A percentile compares a stretch with the other conserved stretches of the same genome.
phyloP scores from a whole-genome alignment of 805 yeast species.

The Pichia manshurica region DNA sequence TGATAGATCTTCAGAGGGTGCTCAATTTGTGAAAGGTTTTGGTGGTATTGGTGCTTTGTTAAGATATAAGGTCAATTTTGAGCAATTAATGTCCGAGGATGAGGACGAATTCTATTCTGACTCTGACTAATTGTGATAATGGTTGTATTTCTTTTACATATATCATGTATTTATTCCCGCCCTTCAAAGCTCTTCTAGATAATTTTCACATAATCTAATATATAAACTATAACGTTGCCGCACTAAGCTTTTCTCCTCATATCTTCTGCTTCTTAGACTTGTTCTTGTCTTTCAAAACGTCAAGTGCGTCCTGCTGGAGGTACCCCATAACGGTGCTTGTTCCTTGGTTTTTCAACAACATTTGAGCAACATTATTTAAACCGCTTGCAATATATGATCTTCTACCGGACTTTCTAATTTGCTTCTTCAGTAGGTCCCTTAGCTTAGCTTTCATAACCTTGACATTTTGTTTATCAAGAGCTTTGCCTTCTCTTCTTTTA shows the following conservation, averaged over 20 bases:
- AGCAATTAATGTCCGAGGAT: slow-evolving; percentile 82
- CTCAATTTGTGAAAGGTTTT: slow-evolving; percentile 94
- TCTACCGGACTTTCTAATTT: slow-evolving; percentile 59
- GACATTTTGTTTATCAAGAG: slow-evolving; percentile 46
- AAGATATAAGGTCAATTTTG: slow-evolving; percentile 96
- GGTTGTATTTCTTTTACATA: slow-evolving; percentile 1
- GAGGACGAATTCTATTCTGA: slow-evolving; percentile 69
- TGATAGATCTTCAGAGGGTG: slow-evolving; percentile 96
- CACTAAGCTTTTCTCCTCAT: neutral
- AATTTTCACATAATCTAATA: neutral
- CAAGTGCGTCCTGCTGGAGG: slow-evolving; percentile 60
- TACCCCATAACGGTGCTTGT: slow-evolving; percentile 73
- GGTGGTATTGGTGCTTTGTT: slow-evolving; percentile 98
- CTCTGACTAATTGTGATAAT: slow-evolving; percentile 35
- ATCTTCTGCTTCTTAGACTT: slow-evolving; percentile 13
- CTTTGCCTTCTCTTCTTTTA: slow-evolving; percentile 46
- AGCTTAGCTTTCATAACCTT: slow-evolving; percentile 46
- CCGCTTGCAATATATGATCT: slow-evolving; percentile 79
- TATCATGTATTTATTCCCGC: slow-evolving; percentile 5
- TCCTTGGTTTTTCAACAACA: slow-evolving; percentile 51
- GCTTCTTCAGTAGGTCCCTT: slow-evolving; percentile 42
- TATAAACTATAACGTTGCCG: too few relatives aligned
- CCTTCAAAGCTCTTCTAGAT: slow-evolving; percentile 4
- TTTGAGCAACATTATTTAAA: slow-evolving; percentile 67
- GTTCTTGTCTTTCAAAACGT: slow-evolving; percentile 40